Evolutionary conservation across 805 yeast genomes (phyloP).

Genomic region (Candida maltosa): DNA sequence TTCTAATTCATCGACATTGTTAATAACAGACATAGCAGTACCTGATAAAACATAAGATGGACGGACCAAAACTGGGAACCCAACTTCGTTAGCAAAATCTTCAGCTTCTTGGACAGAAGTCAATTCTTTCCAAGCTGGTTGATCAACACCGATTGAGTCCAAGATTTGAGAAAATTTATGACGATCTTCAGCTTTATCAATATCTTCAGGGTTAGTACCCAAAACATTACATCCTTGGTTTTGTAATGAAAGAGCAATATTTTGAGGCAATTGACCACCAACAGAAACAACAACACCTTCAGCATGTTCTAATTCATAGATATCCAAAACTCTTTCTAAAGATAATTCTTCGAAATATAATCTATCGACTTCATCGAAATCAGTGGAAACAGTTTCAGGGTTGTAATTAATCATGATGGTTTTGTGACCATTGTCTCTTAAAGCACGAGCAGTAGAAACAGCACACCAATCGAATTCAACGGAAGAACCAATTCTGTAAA

Average conservation of each 20-base stretch:
- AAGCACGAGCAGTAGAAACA: slow-evolving; percentile 91
- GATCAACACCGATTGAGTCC: slow-evolving; percentile 90
- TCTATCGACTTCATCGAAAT: slow-evolving; percentile 96
- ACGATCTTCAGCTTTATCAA: slow-evolving; percentile 97
- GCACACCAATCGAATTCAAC: slow-evolving; percentile 99
- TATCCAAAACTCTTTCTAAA: slow-evolving; percentile 95
- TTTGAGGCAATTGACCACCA: slow-evolving; percentile 98
- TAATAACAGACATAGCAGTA: slow-evolving; percentile 97
- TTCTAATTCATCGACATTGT: slow-evolving; percentile 74
- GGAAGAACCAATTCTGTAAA: slow-evolving; percentile 95
- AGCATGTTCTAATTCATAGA: slow-evolving; percentile 87
- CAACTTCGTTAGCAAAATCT: slow-evolving; percentile 77
- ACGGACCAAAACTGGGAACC: slow-evolving; percentile 94
- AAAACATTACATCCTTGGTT: slow-evolving; percentile 79
- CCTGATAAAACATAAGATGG: slow-evolving; percentile 97
- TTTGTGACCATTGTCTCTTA: slow-evolving; percentile 80
- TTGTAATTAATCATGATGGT: slow-evolving; percentile 96
- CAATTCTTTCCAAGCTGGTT: slow-evolving; percentile 97
- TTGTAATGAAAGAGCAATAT: slow-evolving; percentile 85
- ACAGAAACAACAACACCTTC: slow-evolving; percentile 92
- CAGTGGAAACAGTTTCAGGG: slow-evolving; percentile 98
- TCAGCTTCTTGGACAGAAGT: slow-evolving; percentile 84
- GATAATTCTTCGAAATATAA: slow-evolving; percentile 93
- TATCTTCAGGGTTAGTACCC: slow-evolving; percentile 93
- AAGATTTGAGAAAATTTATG: slow-evolving; percentile 94